These are phyloP conservation scores for Penicillium paradoxum DNA, from an alignment of 495 filamentous ascomycete genomes.

Conservation along the genomic window DNA sequence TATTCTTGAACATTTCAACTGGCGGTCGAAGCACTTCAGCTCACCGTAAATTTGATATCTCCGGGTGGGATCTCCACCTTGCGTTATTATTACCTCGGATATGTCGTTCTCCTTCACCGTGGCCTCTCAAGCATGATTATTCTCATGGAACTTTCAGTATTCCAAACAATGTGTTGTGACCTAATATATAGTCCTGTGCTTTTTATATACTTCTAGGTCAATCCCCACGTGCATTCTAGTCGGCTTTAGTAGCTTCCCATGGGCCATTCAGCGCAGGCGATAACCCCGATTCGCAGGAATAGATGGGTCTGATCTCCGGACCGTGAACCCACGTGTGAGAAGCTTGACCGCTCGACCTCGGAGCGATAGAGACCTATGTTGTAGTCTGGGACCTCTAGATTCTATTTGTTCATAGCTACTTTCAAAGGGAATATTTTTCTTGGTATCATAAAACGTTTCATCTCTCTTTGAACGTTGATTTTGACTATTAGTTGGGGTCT, in stretches of 20 bases:
- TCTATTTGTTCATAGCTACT: not conserved
- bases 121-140: not conserved
- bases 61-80: not conserved
- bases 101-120: not conserved
- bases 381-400: too few relatives aligned
- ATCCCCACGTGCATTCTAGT: slow-evolving; percentile 8
- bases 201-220: not conserved
- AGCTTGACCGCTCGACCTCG: slow-evolving; percentile 25
- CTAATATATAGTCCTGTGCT: too few relatives aligned
- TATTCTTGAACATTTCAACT: not conserved
- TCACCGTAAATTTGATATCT: slow-evolving; percentile 1
- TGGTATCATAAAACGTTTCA: too few relatives aligned
- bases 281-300: slow-evolving; percentile 7
- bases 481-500: too few relatives aligned
- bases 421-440: too few relatives aligned
- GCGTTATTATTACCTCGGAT: not conserved
- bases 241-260: slow-evolving; percentile 3
- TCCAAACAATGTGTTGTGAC: too few relatives aligned
- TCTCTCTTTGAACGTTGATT: too few relatives aligned
- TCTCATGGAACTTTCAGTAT: too few relatives aligned
- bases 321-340: slow-evolving; percentile 29
- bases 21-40: slow-evolving; percentile 1
- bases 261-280: slow-evolving; percentile 14
- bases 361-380: not conserved
- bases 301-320: slow-evolving; percentile 21